A percentile compares a stretch with the other conserved stretches of the same genome.
Conservation (phyloP, 495 filamentous ascomycete genomes). For the Neurospora sp. region DNA sequence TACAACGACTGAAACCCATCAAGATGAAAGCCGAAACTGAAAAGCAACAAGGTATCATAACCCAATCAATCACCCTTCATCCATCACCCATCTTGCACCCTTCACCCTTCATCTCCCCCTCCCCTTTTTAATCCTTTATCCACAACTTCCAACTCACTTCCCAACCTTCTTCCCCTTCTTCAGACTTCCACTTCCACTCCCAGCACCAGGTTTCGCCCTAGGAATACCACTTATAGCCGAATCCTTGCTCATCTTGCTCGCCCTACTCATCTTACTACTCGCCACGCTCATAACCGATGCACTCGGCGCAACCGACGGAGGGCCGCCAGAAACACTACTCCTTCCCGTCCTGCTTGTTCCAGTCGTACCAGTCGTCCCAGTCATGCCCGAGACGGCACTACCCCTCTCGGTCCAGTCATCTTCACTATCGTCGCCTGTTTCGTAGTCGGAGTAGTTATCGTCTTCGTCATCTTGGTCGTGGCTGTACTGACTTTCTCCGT, state of each 20-base stretch:
- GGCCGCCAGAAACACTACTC: not conserved
- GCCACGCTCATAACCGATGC: not conserved
- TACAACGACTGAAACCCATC: not conserved
- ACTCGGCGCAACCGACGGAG: not conserved
- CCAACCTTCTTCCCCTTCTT: not conserved
- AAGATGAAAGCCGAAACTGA: not conserved
- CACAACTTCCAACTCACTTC: not conserved
- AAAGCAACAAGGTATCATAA: not conserved
- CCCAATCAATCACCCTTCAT: not conserved
- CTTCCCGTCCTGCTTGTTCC: not conserved
- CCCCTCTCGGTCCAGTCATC: conserved; percentile 28
- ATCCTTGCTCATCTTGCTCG: not conserved
- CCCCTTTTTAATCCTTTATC: too few relatives aligned
- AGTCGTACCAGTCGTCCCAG: conserved; percentile 42
- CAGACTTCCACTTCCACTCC: not conserved
- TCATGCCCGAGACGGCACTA: not conserved
- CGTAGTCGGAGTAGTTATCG: conserved; percentile 36
- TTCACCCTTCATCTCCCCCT: not conserved
- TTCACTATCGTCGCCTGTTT: conserved; percentile 17
- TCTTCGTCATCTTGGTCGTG: conserved; percentile 23
- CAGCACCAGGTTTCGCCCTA: not conserved
- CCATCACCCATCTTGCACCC: not conserved
- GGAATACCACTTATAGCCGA: not conserved
- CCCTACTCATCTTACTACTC: not conserved
- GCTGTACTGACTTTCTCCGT: not conserved